Evolutionary conservation across 352 stramenopile genomes (phyloP).

Genomic region (Pythium coloratum): DNA sequence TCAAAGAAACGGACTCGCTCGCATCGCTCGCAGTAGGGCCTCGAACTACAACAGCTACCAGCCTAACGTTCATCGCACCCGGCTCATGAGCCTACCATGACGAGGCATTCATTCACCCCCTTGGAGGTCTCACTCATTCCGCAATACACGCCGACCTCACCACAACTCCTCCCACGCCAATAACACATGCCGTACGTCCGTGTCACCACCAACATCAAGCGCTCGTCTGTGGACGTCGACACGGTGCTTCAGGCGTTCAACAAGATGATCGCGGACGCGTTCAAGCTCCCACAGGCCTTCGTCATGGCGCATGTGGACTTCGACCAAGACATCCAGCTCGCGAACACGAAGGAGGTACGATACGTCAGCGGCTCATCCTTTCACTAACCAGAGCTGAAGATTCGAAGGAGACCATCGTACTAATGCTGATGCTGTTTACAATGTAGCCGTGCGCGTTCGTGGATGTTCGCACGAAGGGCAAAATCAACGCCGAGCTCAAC

Average conservation of each 20-base stretch:
- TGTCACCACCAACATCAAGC: slow-evolving; percentile 38
- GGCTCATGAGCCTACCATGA: too few species aligned
- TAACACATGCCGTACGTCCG: slow-evolving; percentile 35
- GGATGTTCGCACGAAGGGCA: slow-evolving; percentile 38
- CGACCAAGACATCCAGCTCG: slow-evolving; percentile 37
- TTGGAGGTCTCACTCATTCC: not conserved
- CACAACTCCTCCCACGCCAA: not conserved
- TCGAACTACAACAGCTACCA: too few species aligned
- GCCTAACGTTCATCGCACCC: too few species aligned
- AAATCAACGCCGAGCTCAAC: slow-evolving; percentile 36
- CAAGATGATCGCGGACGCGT: slow-evolving; percentile 31
- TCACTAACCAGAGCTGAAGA: not conserved
- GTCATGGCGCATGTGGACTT: slow-evolving; percentile 45
- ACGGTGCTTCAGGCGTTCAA: slow-evolving; percentile 27
- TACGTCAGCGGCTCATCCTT: not conserved
- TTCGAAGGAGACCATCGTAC: not conserved
- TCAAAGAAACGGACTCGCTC: too few species aligned
- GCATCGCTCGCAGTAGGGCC: too few species aligned
- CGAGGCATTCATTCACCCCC: not conserved
- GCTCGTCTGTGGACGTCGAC: slow-evolving; percentile 30
- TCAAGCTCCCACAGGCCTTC: slow-evolving; percentile 29
- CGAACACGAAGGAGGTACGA: slow-evolving; percentile 28
- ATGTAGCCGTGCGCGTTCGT: slow-evolving; percentile 28
- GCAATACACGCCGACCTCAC: not conserved
- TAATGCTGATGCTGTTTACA: not conserved